Evolutionary conservation across 352 stramenopile species (phyloP).

Genomic region (Phytophthora foliorum): DNA sequence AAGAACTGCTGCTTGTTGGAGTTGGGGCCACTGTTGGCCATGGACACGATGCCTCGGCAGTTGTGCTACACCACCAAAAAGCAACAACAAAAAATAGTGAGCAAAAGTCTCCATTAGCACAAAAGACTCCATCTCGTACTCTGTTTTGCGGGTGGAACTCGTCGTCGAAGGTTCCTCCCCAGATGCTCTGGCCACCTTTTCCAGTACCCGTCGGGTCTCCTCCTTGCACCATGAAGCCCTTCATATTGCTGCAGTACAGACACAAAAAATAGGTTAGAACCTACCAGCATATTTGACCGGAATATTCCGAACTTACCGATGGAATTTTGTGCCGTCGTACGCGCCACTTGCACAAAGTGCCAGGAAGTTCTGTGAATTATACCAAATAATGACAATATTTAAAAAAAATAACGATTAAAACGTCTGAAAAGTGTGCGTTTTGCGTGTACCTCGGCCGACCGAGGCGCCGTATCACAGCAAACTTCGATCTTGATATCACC

Average conservation of each 20-base stretch:
- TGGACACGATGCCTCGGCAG: conserved; percentile 91
- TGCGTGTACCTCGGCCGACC: conserved; percentile 78
- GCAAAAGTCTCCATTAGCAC: background rate
- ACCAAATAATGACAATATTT: conserved; percentile 10
- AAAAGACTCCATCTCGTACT: conserved; percentile 36
- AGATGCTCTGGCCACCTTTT: conserved; percentile 93
- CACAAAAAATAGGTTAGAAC: background rate
- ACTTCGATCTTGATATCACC: conserved; percentile 98
- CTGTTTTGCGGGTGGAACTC: conserved; percentile 93
- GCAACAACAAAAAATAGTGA: conserved; percentile 23
- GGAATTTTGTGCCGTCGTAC: conserved; percentile 93
- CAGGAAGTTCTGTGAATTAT: conserved; percentile 94
- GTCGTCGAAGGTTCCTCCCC: conserved; percentile 90
- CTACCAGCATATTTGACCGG: background rate
- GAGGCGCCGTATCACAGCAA: conserved; percentile 94
- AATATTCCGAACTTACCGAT: conserved; percentile 59
- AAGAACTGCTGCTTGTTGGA: conserved; percentile 98
- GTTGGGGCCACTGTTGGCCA: conserved; percentile 93
- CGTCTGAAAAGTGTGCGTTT: conserved; percentile 1
- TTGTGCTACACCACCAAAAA: conserved; percentile 79
- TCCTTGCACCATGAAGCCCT: conserved; percentile 91
- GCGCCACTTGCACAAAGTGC: conserved; percentile 93
- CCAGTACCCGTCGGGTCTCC: conserved; percentile 92
- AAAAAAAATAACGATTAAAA: background rate
- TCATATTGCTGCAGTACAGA: conserved; percentile 77